Base-by-base conservation (phyloP, 805 yeast genomes). In the Komagataella ulmi region DNA sequence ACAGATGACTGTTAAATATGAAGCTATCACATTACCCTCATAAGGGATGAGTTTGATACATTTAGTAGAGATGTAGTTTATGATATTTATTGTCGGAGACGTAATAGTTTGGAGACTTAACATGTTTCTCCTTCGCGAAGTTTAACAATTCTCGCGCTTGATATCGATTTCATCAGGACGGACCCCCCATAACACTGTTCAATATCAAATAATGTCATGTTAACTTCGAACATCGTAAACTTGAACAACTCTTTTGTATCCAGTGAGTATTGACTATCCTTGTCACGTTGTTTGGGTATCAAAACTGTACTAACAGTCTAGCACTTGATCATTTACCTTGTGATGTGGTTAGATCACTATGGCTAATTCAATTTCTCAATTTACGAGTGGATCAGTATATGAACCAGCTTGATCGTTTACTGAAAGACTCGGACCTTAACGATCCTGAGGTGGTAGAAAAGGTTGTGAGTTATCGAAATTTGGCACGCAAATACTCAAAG, bases 271-370 rank as follows among this genome's bases (percentile, higher is more conserved):
- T 12, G 7, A 6, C 21, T 2, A 8, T 7, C 6, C 24, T 17
- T 21, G 23, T 21, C 6, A 21, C 23, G 23, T 21, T 21, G 6
- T 21, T 21, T 4, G 23, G 23, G 6, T 21, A 21, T 5, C 6
- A 6, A 21, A 4, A 21, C 3, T 21, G 23, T 21, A 24, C 19
- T 43, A n/a, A 3, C 17, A 5, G 12, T 17, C 2, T 45, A 55
- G 58, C 58, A 2, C 50, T 68, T 50, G 72, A 68, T 52, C 72
- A 68, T 52, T 51, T 68, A 14, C 72, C 72, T 1, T 68, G 72
- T 53, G 72, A 68, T 50, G 54, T 68, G 7, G 67, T 65, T 18
- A 54, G 70, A 46, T 65, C 67, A 3, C 51, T 68, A 48, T 68
- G 72, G 72, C 44, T 68, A 7, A 60, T 65, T 4, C 72, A 68